A percentile compares a stretch with the other conserved stretches of the same genome.
These are phyloP conservation scores for Sclerotinia glacialis DNA, from an alignment of 2,329 filamentous ascomycete genomes.

Conservation along the genomic window DNA sequence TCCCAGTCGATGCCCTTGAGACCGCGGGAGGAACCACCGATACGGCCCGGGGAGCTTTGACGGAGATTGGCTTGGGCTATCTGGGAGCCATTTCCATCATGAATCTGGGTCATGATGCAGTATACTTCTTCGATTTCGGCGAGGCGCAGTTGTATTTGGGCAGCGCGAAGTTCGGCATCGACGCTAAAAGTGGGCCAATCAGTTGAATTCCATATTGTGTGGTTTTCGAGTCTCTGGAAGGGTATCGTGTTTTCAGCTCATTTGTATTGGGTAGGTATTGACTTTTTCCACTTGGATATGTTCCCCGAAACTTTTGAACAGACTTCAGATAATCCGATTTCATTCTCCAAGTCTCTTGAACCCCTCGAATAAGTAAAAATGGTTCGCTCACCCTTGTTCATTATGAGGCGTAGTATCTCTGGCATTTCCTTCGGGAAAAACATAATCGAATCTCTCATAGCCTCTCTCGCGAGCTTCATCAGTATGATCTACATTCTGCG, in stretches of 20 bases:
- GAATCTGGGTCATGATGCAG: conserved; percentile 53
- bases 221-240: background rate
- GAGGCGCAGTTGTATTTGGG: conserved; percentile 61
- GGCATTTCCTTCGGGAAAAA: conserved; percentile 58
- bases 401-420: conserved; percentile 54
- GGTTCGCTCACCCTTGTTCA: conserved; percentile 45
- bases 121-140: conserved; percentile 65
- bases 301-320: background rate
- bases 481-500: conserved; percentile 36
- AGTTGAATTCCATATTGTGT: background rate
- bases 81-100: conserved; percentile 51
- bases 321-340: background rate
- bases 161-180: conserved; percentile 56
- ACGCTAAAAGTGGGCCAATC: conserved; percentile 40
- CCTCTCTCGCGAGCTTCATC: conserved; percentile 41
- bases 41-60: conserved; percentile 48
- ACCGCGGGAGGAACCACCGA: conserved; percentile 57
- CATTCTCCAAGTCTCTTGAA: too few relatives aligned
- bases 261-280: background rate
- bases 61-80: conserved; percentile 54
- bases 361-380: background rate
- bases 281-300: background rate
- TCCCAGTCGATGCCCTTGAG: conserved; percentile 55
- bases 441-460: conserved; percentile 57
- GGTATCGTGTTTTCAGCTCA: background rate